These are phyloP conservation scores for Pseudopithomyces chartarum DNA, from an alignment of 2,329 filamentous ascomycete species.

Conservation along the genomic window DNA sequence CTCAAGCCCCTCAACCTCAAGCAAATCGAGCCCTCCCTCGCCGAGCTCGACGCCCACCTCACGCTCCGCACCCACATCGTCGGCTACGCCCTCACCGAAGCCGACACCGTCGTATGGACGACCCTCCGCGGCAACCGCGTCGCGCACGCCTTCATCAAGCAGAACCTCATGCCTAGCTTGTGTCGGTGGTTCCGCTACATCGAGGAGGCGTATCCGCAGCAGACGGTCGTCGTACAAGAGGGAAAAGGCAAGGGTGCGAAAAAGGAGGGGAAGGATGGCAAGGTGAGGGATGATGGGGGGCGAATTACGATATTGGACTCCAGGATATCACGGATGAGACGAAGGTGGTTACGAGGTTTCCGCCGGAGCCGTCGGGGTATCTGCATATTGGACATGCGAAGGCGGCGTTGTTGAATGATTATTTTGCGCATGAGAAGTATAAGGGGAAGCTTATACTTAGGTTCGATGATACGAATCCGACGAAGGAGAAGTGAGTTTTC, in stretches of 20 bases:
- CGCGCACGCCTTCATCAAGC: constrained; percentile 79
- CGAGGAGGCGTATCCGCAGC: constrained; percentile 79
- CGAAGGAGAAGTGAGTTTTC: constrained; percentile 94
- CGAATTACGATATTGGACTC: constrained; percentile 86
- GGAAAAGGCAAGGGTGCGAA: constrained; percentile 47
- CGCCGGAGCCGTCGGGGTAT: constrained; percentile 94
- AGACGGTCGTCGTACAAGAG: constrained; percentile 68
- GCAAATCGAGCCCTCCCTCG: constrained; percentile 73
- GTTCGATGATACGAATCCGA: constrained; percentile 96
- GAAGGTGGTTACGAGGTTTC: constrained; percentile 86
- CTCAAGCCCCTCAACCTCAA: constrained; percentile 75
- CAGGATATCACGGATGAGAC: constrained; percentile 76
- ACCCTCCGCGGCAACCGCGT: constrained; percentile 83
- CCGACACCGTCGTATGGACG: constrained; percentile 83
- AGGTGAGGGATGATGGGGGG: constrained; percentile 76
- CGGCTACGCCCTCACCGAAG: constrained; percentile 76
- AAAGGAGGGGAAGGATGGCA: constrained; percentile 71
- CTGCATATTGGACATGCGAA: constrained; percentile 97
- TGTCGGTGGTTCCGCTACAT: constrained; percentile 87
- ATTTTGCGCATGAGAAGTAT: constrained; percentile 93
- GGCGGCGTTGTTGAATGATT: constrained; percentile 90
- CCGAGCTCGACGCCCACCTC: constrained; percentile 83
- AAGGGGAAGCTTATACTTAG: constrained; percentile 88
- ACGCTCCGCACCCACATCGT: constrained; percentile 84
- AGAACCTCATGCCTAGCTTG: constrained; percentile 75